phyloP scores from a whole-genome alignment of 768 basidiomycete genomes.

The Serendipita sp. region DNA sequence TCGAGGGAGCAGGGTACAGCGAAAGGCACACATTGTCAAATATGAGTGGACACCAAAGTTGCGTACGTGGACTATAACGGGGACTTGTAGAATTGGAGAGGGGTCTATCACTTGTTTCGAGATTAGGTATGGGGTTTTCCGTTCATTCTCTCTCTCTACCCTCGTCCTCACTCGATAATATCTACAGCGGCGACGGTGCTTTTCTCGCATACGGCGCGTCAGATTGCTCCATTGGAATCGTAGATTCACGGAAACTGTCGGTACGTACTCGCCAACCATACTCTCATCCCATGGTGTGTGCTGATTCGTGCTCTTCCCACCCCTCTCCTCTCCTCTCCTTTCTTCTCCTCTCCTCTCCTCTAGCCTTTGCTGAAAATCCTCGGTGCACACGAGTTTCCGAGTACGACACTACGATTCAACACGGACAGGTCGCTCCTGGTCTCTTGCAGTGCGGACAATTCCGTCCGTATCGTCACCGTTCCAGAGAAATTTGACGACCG shows the following conservation, averaged over 20 bases:
- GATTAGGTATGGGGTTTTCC: constrained; percentile 40
- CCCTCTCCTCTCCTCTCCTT: constrained; percentile 2
- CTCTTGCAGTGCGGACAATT: constrained; percentile 83
- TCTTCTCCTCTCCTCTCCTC: background rate
- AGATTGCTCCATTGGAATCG: constrained; percentile 66
- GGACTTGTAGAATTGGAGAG: constrained; percentile 56
- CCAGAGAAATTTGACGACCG: constrained; percentile 37
- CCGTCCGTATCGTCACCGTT: constrained; percentile 61
- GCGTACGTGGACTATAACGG: constrained; percentile 45
- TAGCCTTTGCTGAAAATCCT: constrained; percentile 80
- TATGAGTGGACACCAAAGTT: constrained; percentile 8
- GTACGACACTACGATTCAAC: constrained; percentile 80
- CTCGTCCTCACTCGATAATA: too few species aligned
- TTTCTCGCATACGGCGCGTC: constrained; percentile 76
- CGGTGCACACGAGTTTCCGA: constrained; percentile 88
- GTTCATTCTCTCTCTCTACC: constrained; percentile 3
- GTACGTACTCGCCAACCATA: constrained; percentile 31
- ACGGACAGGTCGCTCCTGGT: constrained; percentile 64
- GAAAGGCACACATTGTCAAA: constrained; percentile 41
- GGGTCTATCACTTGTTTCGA: constrained; percentile 78
- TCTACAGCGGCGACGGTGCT: constrained; percentile 56
- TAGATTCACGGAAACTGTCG: constrained; percentile 61
- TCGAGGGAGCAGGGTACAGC: constrained; percentile 33
- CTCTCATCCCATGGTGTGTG: background rate
- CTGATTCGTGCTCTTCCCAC: background rate